These are phyloP conservation scores for Mycena citricolor DNA, from an alignment of 1,284 basidiomycete genomes.

Conservation along the genomic window DNA sequence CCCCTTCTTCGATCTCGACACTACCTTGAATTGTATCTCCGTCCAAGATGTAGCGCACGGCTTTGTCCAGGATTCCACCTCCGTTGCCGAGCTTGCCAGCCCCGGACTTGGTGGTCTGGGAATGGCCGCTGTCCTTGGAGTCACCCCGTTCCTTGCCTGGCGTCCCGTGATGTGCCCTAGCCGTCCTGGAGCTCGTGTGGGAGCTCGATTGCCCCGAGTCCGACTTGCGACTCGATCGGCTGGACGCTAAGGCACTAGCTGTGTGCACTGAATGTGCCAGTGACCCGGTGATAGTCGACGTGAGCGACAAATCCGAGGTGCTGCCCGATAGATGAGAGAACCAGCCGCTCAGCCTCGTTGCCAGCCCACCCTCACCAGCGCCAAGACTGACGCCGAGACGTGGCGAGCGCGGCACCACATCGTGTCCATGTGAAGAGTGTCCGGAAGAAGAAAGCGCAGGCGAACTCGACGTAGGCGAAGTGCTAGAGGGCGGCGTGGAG, in stretches of 20 bases:
- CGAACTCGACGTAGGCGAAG: background rate
- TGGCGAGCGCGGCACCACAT: conserved; percentile 3
- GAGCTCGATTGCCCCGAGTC: too few species aligned
- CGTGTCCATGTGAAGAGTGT: too few species aligned
- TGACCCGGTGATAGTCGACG: background rate
- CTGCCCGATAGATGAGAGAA: conserved; percentile 4
- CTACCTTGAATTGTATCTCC: too few species aligned
- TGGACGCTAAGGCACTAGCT: background rate
- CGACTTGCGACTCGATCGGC: too few species aligned
- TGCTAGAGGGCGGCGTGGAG: background rate
- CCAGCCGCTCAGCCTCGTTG: conserved; percentile 6
- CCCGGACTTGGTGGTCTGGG: background rate
- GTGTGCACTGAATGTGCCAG: background rate
- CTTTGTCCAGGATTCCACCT: conserved; percentile 3
- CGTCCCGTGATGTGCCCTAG: too few species aligned
- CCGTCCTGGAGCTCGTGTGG: background rate
- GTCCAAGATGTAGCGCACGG: conserved; percentile 2
- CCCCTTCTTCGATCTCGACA: too few species aligned
- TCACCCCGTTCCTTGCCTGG: too few species aligned
- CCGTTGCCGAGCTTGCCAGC: background rate
- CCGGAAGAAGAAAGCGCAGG: background rate
- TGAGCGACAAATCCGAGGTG: conserved; percentile 4
- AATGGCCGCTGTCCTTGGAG: background rate
- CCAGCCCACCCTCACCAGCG: background rate
- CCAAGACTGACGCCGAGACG: conserved; percentile 4